Percentiles rank a stretch among this genome's conserved stretches.
Conservation (phyloP, 345 rosid species). For the Camelina hispida region DNA sequence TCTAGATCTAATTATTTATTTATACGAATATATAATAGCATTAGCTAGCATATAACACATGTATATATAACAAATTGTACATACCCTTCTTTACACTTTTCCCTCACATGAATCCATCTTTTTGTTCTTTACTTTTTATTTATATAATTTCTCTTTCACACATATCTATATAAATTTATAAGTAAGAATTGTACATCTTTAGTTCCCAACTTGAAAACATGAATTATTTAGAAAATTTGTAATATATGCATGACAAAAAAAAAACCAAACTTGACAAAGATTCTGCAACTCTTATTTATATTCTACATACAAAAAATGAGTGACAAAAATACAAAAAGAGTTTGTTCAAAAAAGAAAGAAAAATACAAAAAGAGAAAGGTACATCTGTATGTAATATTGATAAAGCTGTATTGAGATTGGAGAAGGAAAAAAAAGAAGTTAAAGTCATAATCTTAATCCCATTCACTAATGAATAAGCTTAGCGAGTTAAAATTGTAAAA, state of each 20-base stretch:
- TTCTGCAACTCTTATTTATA: not conserved
- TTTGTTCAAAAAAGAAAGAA: not conserved
- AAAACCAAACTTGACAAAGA: not conserved
- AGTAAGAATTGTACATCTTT: not conserved
- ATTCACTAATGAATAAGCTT: not conserved
- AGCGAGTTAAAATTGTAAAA: not conserved
- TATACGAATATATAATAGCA: not conserved
- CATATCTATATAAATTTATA: not conserved
- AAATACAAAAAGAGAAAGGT: not conserved
- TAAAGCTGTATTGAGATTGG: not conserved
- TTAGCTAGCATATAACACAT: constrained; percentile 21
- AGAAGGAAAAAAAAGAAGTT: not conserved
- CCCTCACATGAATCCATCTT: constrained; percentile 48
- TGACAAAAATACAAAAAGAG: not conserved
- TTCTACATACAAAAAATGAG: not conserved
- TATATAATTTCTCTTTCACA: constrained; percentile 22
- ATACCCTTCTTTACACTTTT: constrained; percentile 47
- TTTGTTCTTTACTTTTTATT: constrained; percentile 42
- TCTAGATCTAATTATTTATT: constrained; percentile 20
- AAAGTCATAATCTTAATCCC: not conserved
- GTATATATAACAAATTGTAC: constrained; percentile 17
- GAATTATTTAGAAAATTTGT: not conserved
- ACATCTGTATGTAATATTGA: constrained; percentile 1
- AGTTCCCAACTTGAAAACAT: constrained; percentile 17
- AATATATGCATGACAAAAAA: not conserved